A percentile compares a stretch with the other conserved stretches of the same genome.
phyloP scores from a whole-genome alignment of 2,329 filamentous ascomycete genomes.

The Neoascochyta sp. region DNA sequence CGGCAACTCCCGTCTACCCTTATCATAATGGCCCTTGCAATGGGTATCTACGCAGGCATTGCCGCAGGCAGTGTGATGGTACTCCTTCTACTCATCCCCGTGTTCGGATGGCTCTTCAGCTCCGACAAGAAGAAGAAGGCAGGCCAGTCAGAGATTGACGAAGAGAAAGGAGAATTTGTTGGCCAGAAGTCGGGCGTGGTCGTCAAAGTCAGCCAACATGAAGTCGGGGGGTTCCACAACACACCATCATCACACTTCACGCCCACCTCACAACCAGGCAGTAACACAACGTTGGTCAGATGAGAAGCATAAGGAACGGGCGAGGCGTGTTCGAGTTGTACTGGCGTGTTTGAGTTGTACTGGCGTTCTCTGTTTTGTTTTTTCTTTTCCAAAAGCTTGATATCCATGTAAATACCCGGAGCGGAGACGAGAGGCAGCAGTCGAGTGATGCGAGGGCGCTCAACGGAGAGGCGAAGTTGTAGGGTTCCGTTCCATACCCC shows the following conservation, averaged over 20 bases:
- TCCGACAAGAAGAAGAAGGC: slow-evolving; percentile 4
- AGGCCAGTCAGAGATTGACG: slow-evolving; percentile 1
- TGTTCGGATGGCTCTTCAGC: slow-evolving; percentile 7
- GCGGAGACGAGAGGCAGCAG: too few species aligned
- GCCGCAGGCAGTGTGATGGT: slow-evolving; percentile 6
- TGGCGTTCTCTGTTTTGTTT: too few species aligned
- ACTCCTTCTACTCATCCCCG: slow-evolving; percentile 4
- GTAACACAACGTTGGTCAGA: slow-evolving; percentile 1
- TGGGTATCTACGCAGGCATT: slow-evolving; percentile 7
- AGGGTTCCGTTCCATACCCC: too few species aligned
- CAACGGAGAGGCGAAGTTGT: too few species aligned
- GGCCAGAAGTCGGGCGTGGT: slow-evolving; percentile 2
- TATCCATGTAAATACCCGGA: too few species aligned
- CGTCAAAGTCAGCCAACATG: slow-evolving; percentile 1
- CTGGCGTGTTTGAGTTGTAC: too few species aligned
- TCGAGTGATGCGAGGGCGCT: too few species aligned
- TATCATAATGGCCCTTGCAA: slow-evolving; percentile 4
- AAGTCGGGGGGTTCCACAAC: slow-evolving; percentile 1
- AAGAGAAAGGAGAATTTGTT: slow-evolving; percentile 6
- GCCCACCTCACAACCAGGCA: slow-evolving; percentile 4
- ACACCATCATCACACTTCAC: slow-evolving; percentile 4
- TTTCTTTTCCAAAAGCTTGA: too few species aligned
- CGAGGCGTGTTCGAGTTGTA: too few species aligned
- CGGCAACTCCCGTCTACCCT: too few species aligned
- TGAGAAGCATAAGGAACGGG: too few species aligned